phyloP scores from a whole-genome alignment of 495 filamentous ascomycete genomes.

The Penicillium cataractarum region DNA sequence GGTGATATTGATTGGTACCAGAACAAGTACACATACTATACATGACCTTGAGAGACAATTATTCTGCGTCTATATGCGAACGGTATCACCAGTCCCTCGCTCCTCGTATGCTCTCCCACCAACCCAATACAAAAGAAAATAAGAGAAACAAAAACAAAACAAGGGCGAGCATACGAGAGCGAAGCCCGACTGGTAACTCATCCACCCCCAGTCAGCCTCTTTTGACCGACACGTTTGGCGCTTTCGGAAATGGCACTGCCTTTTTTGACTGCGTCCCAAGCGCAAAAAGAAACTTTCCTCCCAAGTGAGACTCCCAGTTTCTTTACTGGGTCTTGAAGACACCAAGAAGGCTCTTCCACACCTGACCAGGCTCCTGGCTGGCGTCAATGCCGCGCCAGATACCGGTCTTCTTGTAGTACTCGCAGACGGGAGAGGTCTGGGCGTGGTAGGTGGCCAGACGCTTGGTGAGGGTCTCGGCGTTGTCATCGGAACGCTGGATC shows the following conservation, averaged over 20 bases:
- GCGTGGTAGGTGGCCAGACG: slow-evolving; percentile 89
- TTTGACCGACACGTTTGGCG: background rate
- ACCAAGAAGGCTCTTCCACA: slow-evolving; percentile 89
- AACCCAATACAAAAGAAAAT: slow-evolving; percentile 2
- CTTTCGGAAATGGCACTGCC: background rate
- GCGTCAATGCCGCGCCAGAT: slow-evolving; percentile 98
- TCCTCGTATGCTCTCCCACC: slow-evolving; percentile 1
- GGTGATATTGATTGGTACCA: slow-evolving; percentile 27
- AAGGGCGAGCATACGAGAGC: background rate
- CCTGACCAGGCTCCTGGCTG: slow-evolving; percentile 91
- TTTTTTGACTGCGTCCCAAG: background rate
- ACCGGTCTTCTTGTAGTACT: slow-evolving; percentile 94
- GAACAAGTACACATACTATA: slow-evolving; percentile 36
- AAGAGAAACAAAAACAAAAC: background rate
- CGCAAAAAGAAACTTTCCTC: background rate
- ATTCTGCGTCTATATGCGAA: slow-evolving; percentile 33
- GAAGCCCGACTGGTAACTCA: background rate
- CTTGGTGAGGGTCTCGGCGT: slow-evolving; percentile 96
- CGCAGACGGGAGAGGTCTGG: slow-evolving; percentile 89
- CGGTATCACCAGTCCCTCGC: slow-evolving; percentile 21
- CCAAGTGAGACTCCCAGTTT: background rate
- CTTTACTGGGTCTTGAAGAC: slow-evolving; percentile 66
- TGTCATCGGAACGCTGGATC: slow-evolving; percentile 96
- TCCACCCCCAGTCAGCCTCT: background rate
- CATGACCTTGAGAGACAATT: slow-evolving; percentile 27